Conservation (phyloP, 2,329 filamentous ascomycete species). For the Plectosphaerella sp. region DNA sequence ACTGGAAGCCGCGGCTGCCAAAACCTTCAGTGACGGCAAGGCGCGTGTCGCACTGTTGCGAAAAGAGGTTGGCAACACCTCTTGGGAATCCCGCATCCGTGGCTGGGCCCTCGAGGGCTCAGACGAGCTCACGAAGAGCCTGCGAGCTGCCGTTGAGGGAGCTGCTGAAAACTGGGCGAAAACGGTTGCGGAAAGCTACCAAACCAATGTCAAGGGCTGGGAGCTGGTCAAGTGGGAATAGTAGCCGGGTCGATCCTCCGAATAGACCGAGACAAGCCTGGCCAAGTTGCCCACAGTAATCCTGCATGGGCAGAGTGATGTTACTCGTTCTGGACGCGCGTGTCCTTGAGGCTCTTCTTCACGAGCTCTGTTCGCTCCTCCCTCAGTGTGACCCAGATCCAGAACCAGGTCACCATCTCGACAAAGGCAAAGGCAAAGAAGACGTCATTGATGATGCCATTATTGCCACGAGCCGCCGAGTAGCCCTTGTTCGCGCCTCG, state of each 20-base stretch:
- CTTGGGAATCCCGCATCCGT: slow-evolving; percentile 19
- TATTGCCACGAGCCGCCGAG: slow-evolving; percentile 28
- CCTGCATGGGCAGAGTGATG: neutral
- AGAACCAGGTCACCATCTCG: slow-evolving; percentile 84
- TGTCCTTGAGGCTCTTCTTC: slow-evolving; percentile 27
- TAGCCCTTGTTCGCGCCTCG: slow-evolving; percentile 23
- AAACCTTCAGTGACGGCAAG: slow-evolving; percentile 26
- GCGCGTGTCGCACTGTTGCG: slow-evolving; percentile 21
- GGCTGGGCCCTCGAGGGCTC: slow-evolving; percentile 18
- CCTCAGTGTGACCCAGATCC: slow-evolving; percentile 68
- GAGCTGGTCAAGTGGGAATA: slow-evolving; percentile 17
- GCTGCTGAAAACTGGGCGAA: too few species aligned
- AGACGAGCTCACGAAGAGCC: neutral
- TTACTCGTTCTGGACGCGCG: slow-evolving; percentile 3
- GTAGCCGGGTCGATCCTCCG: neutral
- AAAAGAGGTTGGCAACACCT: slow-evolving; percentile 18
- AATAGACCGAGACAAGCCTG: neutral
- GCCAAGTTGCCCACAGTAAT: neutral
- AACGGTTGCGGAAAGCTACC: slow-evolving; percentile 16
- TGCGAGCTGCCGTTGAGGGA: too few species aligned
- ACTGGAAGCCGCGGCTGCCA: slow-evolving; percentile 22
- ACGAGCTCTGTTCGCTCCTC: slow-evolving; percentile 54
- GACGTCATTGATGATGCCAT: slow-evolving; percentile 75
- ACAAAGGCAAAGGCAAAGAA: slow-evolving; percentile 82
- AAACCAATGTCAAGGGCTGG: slow-evolving; percentile 17